These are phyloP conservation scores for Wickerhamomyces silvicola DNA, from an alignment of 805 yeast genomes.

Conservation along the genomic window DNA sequence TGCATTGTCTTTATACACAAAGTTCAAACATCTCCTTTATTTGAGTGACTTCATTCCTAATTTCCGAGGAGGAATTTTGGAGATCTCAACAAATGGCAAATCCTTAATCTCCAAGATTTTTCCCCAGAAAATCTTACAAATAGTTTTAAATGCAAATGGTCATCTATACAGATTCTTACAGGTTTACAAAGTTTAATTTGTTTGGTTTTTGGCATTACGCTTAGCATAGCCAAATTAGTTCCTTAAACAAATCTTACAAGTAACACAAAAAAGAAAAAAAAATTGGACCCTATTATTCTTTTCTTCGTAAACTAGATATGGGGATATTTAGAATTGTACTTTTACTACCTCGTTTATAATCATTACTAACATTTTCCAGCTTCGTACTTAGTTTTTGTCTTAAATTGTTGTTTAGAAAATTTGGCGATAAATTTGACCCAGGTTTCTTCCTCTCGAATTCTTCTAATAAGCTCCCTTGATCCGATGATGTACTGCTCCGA, in stretches of 20 bases:
- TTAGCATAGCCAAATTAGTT: not conserved
- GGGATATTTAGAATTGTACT: conserved; percentile 17
- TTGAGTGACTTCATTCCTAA: no score
- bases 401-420: conserved; percentile 5
- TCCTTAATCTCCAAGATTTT: no score
- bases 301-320: conserved; percentile 16
- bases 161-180: no score
- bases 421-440: conserved; percentile 2
- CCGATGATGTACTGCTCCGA: not conserved
- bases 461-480: conserved; percentile 3
- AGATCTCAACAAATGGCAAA: no score
- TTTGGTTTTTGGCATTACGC: no score
- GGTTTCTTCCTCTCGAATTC: no score
- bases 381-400: conserved; percentile 8
- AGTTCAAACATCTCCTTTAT: no score
- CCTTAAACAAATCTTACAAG: not conserved
- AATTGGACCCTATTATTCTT: conserved; percentile 11
- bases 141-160: no score
- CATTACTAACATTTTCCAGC: conserved; percentile 7
- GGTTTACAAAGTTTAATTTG: no score
- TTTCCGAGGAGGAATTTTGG: no score
- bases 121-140: no score
- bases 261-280: not conserved
- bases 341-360: conserved; percentile 1
- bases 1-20: no score